Percentiles rank a stretch among this genome's conserved stretches.
phyloP scores from a whole-genome alignment of 2,329 filamentous ascomycete genomes.

The Fusarium luffae region DNA sequence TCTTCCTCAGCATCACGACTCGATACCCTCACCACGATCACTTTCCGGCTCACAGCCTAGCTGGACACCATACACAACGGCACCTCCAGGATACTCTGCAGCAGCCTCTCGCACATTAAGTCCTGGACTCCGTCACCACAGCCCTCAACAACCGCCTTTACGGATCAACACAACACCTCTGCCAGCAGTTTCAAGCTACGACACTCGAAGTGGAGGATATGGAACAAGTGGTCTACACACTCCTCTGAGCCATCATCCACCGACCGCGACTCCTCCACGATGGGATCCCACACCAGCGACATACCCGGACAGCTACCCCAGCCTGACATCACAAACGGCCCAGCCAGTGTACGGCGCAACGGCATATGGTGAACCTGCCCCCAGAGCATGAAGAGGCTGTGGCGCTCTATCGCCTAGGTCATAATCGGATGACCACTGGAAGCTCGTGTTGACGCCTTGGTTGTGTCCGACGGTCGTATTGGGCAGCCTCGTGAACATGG shows the following conservation, averaged over 20 bases:
- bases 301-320: slow-evolving; percentile 55
- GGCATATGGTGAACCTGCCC: slow-evolving; percentile 56
- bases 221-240: slow-evolving; percentile 54
- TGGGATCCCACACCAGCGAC: slow-evolving; percentile 56
- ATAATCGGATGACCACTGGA: slow-evolving; percentile 40
- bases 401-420: slow-evolving; percentile 30
- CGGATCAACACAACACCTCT: slow-evolving; percentile 54
- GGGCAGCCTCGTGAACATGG: slow-evolving; percentile 49
- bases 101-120: slow-evolving; percentile 56
- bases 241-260: slow-evolving; percentile 53
- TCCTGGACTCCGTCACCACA: slow-evolving; percentile 50
- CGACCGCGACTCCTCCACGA: slow-evolving; percentile 53
- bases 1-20: slow-evolving; percentile 59
- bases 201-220: slow-evolving; percentile 54
- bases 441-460: slow-evolving; percentile 40
- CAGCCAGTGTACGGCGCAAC: slow-evolving; percentile 56
- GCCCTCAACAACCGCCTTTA: slow-evolving; percentile 52
- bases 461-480: slow-evolving; percentile 41
- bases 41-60: slow-evolving; percentile 59
- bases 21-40: slow-evolving; percentile 64
- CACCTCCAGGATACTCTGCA: slow-evolving; percentile 49
- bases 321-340: slow-evolving; percentile 50
- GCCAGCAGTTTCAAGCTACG: slow-evolving; percentile 54
- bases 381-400: slow-evolving; percentile 53
- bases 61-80: slow-evolving; percentile 61